Evolutionary conservation across 1,284 basidiomycete species (phyloP), one percentile per base, ranked within the genome.

Genomic region (Papiliotrema fonsecae): DNA sequence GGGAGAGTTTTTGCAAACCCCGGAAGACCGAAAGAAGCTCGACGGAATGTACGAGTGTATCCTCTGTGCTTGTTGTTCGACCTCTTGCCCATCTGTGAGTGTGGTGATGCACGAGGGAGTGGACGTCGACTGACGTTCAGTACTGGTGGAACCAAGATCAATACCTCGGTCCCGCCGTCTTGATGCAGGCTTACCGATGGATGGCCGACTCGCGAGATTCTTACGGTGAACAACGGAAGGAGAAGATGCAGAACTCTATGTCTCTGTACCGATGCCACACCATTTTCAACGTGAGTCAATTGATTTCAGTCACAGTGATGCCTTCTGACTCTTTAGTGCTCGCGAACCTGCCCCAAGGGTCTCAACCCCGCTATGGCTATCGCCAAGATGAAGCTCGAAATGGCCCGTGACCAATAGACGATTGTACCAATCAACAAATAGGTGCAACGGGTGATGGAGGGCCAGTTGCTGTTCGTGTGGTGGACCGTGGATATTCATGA

Each of bases 111-210:
- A 27, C 44, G 39, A 7, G 14, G 16, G 19, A 32, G 30, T 19
- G n/a, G 16, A 21, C 25, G 4, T 41, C 16, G 18, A n/a, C 56
- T 60, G 44, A 58, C 57, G 4, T 27, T 44, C 32, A 53, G 50
- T 97, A 97, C 77, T 97, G 94, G 94, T 97, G 94, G 94, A 97
- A 97, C 78, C 89, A 94, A 77, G 56, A 98, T 71, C 87, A 92
- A 75, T 98, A 97, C 76, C 85, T 97, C 42, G 93, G 94, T 42
- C 94, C 94, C 6, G 94, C 93, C 9, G 92, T 92, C 0, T 79
- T 97, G 62, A 93, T 97, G 91, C 86, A 88, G 66, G 87, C 88
- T 0, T 92, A 92, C 76, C 81, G 93, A 63, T 98, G 94, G 94
- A 96, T 98, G 73, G 92, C 93, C 10, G 94, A 98, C 75, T 96